Base-by-base conservation (phyloP, 2,329 filamentous ascomycete species). In the Fusarium duplospermum region DNA sequence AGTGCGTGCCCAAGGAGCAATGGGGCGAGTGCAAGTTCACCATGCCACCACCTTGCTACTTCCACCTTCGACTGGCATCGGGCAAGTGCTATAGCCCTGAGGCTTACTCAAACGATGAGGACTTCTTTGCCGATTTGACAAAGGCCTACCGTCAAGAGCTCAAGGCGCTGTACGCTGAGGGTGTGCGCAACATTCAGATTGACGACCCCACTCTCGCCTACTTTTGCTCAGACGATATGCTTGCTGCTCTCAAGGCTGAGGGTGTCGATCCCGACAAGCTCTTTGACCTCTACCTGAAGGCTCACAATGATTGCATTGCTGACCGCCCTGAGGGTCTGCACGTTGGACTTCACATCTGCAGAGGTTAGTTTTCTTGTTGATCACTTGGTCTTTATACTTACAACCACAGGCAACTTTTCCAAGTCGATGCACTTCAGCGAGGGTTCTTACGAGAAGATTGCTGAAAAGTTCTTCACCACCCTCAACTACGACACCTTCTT, bases 271-370 rank as follows among this genome's bases (percentile, higher is more conserved):
- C 91, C 14, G 90, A 93, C 40, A 88, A 89, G 70, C 88, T 93
- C 72, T 88, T 94, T 60, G 89, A 92, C 75, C 86, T 89, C 35
- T 94, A 94, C 80, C 89, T 94, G 81, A 88, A 89, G 80, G 89
- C 93, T 76, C 93, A 94, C 86, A 94, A 94, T 79, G 90, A 92
- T 80, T 91, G 89, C 80, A 87, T 93, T 76, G 83, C 85, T 31
- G 85, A 86, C 71, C 86, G 90, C 1, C 91, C 92, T 0, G 82
- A 84, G 7, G 92, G 93, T 74, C 88, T 94, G 82, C 91, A 94
- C 76, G 84, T 94, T 4, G 93, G 93, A 18, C 88, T 94, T 13
- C 93, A 94, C 81, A 84, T 94, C 68, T 84, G 83, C 79, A 76
- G 83, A 77, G 82, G 79, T 82, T 35, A 63, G 76, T 38, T 5